Conservation (phyloP, 106 monocot species). For the Dioscorea alata region DNA sequence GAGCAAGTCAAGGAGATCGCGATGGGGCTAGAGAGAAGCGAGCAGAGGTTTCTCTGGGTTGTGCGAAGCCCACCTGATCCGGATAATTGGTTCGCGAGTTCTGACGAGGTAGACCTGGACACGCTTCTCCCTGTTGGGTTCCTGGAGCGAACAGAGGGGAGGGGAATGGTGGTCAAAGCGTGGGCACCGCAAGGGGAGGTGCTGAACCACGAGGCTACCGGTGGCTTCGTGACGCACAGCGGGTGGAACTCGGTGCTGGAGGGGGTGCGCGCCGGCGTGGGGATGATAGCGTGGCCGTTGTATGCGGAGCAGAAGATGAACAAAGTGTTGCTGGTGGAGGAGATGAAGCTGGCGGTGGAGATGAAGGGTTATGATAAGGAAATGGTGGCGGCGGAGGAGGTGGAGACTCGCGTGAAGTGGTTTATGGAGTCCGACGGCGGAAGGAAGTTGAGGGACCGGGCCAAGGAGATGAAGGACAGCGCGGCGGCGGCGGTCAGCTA, state of each 20-base stretch:
- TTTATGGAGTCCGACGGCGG: constrained; percentile 1
- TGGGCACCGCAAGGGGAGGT: background rate
- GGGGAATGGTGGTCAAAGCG: background rate
- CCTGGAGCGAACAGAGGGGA: background rate
- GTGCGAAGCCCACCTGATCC: background rate
- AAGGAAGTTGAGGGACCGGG: background rate
- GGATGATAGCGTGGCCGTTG: background rate
- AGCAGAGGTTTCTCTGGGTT: constrained; percentile 24
- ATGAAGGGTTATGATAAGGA: background rate
- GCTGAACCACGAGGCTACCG: constrained; percentile 27
- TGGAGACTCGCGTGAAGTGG: constrained; percentile 1
- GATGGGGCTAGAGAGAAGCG: constrained; percentile 14
- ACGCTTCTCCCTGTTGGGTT: background rate
- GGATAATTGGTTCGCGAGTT: background rate
- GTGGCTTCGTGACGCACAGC: constrained; percentile 55
- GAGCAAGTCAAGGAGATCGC: constrained; percentile 22
- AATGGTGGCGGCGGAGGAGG: background rate
- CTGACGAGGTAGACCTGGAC: background rate
- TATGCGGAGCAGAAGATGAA: background rate
- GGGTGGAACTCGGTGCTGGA: constrained; percentile 71
- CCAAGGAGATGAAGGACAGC: background rate
- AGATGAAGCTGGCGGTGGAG: constrained; percentile 2
- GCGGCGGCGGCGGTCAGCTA: background rate
- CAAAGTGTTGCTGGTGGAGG: background rate
- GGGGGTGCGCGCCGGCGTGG: constrained; percentile 1